Evolutionary conservation across 106 monocot species (phyloP), one percentile per base, ranked within the genome.

Genomic region (Acorus calamus): DNA sequence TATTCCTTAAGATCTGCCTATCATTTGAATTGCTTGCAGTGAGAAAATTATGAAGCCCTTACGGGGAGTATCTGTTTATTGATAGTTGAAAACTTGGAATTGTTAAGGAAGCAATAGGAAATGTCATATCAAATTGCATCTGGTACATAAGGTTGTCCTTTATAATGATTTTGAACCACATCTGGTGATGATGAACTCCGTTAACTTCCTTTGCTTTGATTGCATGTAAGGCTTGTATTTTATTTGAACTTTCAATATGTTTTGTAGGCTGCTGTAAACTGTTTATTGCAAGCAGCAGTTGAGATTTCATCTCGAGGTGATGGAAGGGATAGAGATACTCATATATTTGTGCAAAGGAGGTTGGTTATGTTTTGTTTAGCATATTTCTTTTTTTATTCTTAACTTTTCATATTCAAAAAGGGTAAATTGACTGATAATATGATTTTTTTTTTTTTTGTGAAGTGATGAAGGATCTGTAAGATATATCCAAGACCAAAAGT

Each of bases 331-430:
- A 83, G 76, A 74, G 81, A 89, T 77, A 75, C 74, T 48, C 86
- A 89, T 78, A 59, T 79, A 53, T 78, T 80, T 69, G 79, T 94
- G 12, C 83, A 89, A 67, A 84, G 86, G 62, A 94, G 94, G 89
- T 94, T 54, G 50, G 9, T 64, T 3, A 5, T 28, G 28, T 28
- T 28, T 28, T 28, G 28, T 28, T 28, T 28, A 28, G 28, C 28
- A 28, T 63, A 55, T 41, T 72, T 71, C 57, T 7, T 0, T 55
- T 48, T 50, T 51, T 0, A 14, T 56, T 66, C 51, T 63, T 49
- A 3, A 10, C 8, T 47, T 56, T 56, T 56, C 2, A 13, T 56
- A n/a, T 13, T 56, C 5, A 56, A 14, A 56, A 14, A 56, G 56
- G 56, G 56, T 13, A 4, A 13, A 2, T 13, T 3, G 28, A 0